A percentile compares a stretch with the other conserved stretches of the same genome.
Evolutionary conservation across 176 grass and related monocot species (phyloP).

Genomic region (Musa schizocarpa): DNA sequence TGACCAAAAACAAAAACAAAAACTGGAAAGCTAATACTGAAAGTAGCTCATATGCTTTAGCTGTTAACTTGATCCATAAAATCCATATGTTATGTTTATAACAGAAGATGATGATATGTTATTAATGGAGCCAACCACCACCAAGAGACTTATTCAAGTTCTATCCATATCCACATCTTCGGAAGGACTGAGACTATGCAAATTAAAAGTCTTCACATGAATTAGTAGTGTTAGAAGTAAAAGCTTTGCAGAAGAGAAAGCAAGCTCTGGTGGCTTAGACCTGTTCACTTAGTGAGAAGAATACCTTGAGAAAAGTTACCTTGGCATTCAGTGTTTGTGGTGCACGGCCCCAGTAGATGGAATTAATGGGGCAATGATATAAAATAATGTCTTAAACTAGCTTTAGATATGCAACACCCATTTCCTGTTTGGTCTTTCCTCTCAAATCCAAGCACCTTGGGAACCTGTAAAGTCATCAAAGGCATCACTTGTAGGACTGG

Average conservation of each 20-base stretch:
- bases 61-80: background rate
- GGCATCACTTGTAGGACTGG: background rate
- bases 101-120: background rate
- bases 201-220: background rate
- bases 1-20: background rate
- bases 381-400: background rate
- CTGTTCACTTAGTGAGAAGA: background rate
- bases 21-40: background rate
- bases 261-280: background rate
- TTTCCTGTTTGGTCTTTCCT: background rate
- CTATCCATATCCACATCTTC: background rate
- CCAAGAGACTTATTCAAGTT: background rate
- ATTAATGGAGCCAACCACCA: background rate
- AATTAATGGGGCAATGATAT: no score
- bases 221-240: background rate
- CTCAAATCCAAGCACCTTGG: background rate
- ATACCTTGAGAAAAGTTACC: background rate
- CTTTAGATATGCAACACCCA: conserved; percentile 2
- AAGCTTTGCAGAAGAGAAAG: background rate
- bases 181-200: background rate
- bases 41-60: background rate
- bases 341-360: background rate
- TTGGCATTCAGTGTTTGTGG: background rate
- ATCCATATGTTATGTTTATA: background rate
- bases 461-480: background rate